Percentiles rank a stretch among this genome's conserved stretches.
Evolutionary conservation across 371 early-diverging fungal species (phyloP).

Genomic region (Rhizopus sp.): DNA sequence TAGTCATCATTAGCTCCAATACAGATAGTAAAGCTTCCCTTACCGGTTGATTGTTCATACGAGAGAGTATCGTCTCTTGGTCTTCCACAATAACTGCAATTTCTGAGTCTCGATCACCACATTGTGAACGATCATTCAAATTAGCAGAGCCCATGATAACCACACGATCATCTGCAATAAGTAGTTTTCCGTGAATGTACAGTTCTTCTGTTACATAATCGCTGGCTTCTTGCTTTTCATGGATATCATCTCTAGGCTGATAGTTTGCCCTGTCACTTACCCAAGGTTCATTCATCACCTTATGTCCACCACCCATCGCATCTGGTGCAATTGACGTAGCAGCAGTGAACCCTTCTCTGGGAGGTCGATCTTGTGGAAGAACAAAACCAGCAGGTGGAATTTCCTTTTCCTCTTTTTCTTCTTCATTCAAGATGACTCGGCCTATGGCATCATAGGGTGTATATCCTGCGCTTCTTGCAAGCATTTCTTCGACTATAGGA

Average conservation of each 20-base stretch:
- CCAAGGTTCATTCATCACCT: constrained; percentile 26
- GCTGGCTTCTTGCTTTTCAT: constrained; percentile 33
- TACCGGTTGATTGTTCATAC: constrained; percentile 75
- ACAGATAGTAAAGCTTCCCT: constrained; percentile 8
- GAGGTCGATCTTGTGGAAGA: constrained; percentile 22
- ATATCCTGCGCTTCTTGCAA: constrained; percentile 43
- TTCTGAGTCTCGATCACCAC: constrained; percentile 91
- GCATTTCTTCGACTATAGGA: constrained; percentile 35
- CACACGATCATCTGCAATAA: constrained; percentile 87
- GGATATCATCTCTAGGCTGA: constrained; percentile 16
- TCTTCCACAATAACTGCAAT: constrained; percentile 84
- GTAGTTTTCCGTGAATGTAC: constrained; percentile 90
- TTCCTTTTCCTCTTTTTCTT: background rate
- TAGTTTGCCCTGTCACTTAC: constrained; percentile 17
- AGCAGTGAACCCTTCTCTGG: constrained; percentile 7
- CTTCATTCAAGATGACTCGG: background rate
- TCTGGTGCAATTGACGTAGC: constrained; percentile 25
- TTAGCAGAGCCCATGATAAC: constrained; percentile 92
- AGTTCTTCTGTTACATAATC: constrained; percentile 81
- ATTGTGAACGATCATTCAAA: constrained; percentile 89
- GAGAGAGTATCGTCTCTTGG: constrained; percentile 62
- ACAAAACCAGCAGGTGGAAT: constrained; percentile 25
- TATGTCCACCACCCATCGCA: constrained; percentile 29
- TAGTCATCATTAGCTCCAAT: background rate
- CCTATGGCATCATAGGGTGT: constrained; percentile 13